Base-by-base conservation (phyloP, 2,329 filamentous ascomycete species). In the Colletotrichum tropicicola region DNA sequence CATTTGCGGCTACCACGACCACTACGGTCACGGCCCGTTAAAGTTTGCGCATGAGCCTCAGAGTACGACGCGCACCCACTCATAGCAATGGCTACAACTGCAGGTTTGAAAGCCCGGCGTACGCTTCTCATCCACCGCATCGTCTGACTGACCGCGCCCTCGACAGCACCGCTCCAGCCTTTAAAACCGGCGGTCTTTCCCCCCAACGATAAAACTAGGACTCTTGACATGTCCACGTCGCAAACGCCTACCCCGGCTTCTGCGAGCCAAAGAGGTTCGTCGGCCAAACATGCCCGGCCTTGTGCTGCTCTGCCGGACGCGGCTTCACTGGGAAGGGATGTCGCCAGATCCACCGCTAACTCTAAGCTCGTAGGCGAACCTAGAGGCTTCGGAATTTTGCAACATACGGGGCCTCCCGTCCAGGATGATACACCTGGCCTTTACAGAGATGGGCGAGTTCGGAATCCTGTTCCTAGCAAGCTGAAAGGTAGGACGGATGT, bases 391-490 rank as follows among this genome's bases (percentile, higher is more conserved):
- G 67, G 68, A 15, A 55, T 70, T 27, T 47, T 74, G n/a, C 58
- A 69, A 39, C 59, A 72, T 13, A 68, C 69, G 39, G 69, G 69
- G 7, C 44, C 65, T 17, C 65, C 55, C 30, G 52, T 69, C 5
- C 65, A 69, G 21, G 71, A 74, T 56, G 59, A 67, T 23, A 54
- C 68, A 13, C 67, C 49, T n/a, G 69, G 70, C 15, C 66, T 69
- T 10, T 70, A 71, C n/a, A 74, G 72, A 28, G 84, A 87, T 72
- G 83, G 83, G 44, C 80, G 84, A 23, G 80, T 86, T 13, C 77
- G 85, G 60, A 88, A 89, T 66, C 85, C 87, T 2, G 82, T 90
- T 2, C 87, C 88, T 5, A 87, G 83, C 73, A 89, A 89, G 73
- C 78, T 90, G 57, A 87, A 89, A 71, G 85, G 86, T 65, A 86